Evolutionary conservation across 179 eudicot species (phyloP).

Genomic region (Silene vulgaris): DNA sequence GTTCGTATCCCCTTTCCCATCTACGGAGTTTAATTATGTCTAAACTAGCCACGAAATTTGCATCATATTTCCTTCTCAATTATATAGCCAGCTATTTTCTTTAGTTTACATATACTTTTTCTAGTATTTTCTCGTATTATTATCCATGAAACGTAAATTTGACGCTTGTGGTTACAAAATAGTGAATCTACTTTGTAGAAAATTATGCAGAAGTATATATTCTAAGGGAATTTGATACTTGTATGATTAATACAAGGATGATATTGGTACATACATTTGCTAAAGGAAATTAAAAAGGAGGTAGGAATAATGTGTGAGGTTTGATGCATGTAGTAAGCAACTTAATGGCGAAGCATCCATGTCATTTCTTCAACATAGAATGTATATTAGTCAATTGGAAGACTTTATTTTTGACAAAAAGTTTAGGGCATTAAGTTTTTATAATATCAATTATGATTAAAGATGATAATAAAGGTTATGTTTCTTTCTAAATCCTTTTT

Average conservation of each 20-base stretch:
- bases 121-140: background rate
- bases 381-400: slow-evolving; percentile 16
- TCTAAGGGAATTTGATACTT: slow-evolving; percentile 22
- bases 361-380: slow-evolving; percentile 9
- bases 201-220: slow-evolving; percentile 19
- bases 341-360: slow-evolving; percentile 30
- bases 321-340: slow-evolving; percentile 28
- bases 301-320: slow-evolving; percentile 16
- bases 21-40: too few species aligned
- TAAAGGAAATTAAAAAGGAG: background rate
- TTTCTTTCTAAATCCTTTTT: slow-evolving; percentile 6
- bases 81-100: too few species aligned
- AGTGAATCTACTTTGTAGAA: slow-evolving; percentile 18
- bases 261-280: slow-evolving; percentile 18
- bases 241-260: slow-evolving; percentile 13
- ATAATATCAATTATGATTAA: background rate
- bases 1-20: too few species aligned
- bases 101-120: too few species aligned
- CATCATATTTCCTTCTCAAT: too few species aligned
- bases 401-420: slow-evolving; percentile 14
- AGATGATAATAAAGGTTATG: slow-evolving; percentile 14
- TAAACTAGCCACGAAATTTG: too few species aligned
- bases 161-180: background rate
- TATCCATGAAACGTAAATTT: too few species aligned
- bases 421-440: background rate